phyloP scores from a whole-genome alignment of 2,329 filamentous ascomycete genomes.

The Rhinocladiella mackenziei region DNA sequence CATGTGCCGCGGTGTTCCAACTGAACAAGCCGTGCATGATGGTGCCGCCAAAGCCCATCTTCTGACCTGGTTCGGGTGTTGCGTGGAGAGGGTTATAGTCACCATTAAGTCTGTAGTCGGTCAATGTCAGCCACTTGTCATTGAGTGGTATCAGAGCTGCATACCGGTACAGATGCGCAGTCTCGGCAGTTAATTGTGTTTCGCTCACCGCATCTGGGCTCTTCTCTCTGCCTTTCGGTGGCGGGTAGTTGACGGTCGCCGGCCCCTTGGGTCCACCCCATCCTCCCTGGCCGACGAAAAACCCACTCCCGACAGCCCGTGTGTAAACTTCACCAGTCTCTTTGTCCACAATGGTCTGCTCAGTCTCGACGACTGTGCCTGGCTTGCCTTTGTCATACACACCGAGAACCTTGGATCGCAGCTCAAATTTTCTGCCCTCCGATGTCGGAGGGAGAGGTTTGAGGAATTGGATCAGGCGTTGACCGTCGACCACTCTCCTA shows the following conservation, averaged over 20 bases:
- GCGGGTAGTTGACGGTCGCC: slow-evolving; percentile 71
- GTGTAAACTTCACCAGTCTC: slow-evolving; percentile 66
- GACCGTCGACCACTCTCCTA: slow-evolving; percentile 73
- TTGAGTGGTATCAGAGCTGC: slow-evolving; percentile 12
- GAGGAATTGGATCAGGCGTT: slow-evolving; percentile 72
- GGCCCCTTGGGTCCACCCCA: slow-evolving; percentile 93
- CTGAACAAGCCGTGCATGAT: slow-evolving; percentile 88
- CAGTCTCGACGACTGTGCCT: slow-evolving; percentile 74
- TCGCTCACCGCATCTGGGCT: slow-evolving; percentile 66
- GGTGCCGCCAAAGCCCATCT: slow-evolving; percentile 86
- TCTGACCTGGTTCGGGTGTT: slow-evolving; percentile 74
- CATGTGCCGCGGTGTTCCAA: slow-evolving; percentile 76
- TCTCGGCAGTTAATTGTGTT: slow-evolving; percentile 67
- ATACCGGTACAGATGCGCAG: slow-evolving; percentile 68
- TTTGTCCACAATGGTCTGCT: slow-evolving; percentile 71
- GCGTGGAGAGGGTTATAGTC: slow-evolving; percentile 94
- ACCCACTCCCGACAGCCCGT: slow-evolving; percentile 64
- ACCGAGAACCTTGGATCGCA: slow-evolving; percentile 71
- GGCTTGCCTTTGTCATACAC: slow-evolving; percentile 88
- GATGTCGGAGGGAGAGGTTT: slow-evolving; percentile 71
- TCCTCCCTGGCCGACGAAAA: slow-evolving; percentile 73
- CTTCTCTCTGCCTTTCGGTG: slow-evolving; percentile 59
- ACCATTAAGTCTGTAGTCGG: slow-evolving; percentile 65
- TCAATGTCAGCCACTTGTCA: slow-evolving; percentile 1
- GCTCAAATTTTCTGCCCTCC: slow-evolving; percentile 68